A percentile compares a stretch with the other conserved stretches of the same genome.
Evolutionary conservation across 2,329 filamentous ascomycete species (phyloP).

Genomic region (Phaeomoniella chlamydospora): DNA sequence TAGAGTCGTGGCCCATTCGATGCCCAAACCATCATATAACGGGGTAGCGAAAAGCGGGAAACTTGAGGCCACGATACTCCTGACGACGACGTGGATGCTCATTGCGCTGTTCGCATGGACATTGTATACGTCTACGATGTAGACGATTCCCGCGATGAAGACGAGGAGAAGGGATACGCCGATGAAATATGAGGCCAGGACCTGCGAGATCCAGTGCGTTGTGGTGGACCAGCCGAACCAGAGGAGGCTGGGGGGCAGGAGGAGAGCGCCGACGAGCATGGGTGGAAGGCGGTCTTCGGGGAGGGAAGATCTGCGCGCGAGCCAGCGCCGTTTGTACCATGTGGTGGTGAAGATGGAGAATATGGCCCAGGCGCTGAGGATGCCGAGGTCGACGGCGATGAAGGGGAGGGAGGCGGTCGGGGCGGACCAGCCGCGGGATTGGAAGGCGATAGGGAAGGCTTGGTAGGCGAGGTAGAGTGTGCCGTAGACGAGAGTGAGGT

Average conservation of each 20-base stretch:
- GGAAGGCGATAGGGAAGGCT: conserved; percentile 4
- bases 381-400: conserved; percentile 12
- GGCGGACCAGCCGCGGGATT: conserved; percentile 17
- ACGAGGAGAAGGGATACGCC: neutral
- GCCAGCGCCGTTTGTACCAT: conserved; percentile 8
- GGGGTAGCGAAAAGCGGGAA: conserved; percentile 19
- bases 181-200: conserved; percentile 5
- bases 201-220: conserved; percentile 26
- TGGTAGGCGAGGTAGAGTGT: conserved; percentile 5
- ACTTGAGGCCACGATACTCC: conserved; percentile 10
- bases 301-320: neutral
- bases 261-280: conserved; percentile 8
- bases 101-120: conserved; percentile 8
- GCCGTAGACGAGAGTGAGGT: conserved; percentile 16
- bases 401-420: conserved; percentile 19
- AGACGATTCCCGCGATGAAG: neutral
- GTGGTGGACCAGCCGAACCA: conserved; percentile 21
- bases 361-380: neutral
- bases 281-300: conserved; percentile 10
- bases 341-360: neutral
- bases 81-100: conserved; percentile 8
- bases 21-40: conserved; percentile 19
- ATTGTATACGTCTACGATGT: conserved; percentile 11
- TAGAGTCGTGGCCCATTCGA: conserved; percentile 20
- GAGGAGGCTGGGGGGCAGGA: conserved; percentile 13